These are phyloP conservation scores for Sequoiadendron giganteum DNA, from an alignment of 75 land plant species.

Conservation along the genomic window DNA sequence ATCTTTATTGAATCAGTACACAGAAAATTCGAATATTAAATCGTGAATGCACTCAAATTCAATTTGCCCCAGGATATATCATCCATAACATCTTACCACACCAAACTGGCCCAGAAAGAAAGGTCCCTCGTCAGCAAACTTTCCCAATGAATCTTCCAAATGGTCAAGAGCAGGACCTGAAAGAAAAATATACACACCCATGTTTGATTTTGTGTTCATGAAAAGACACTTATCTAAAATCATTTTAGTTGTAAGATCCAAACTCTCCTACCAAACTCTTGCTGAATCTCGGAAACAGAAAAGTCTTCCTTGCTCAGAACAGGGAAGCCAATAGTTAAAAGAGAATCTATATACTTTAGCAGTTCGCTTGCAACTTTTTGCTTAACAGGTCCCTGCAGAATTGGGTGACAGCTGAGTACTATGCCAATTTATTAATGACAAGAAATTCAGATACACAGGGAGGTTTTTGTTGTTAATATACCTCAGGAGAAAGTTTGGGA, in stretches of 20 bases:
- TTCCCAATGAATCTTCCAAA: conserved; percentile 23
- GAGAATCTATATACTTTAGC: conserved; percentile 35
- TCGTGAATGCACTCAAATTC: no score
- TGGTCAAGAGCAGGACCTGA: conserved; percentile 23
- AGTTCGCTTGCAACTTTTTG: conserved; percentile 63
- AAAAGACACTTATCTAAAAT: background rate
- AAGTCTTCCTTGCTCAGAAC: no score
- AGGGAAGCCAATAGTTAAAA: background rate
- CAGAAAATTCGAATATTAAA: no score
- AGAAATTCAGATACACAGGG: no score
- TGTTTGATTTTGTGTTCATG: background rate
- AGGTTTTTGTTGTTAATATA: conserved; percentile 17
- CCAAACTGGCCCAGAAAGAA: conserved; percentile 20
- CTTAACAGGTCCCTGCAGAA: conserved; percentile 55
- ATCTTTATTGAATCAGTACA: no score
- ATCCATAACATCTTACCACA: conserved; percentile 11
- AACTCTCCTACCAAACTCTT: no score
- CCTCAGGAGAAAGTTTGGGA: conserved; percentile 60
- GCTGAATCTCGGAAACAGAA: no score
- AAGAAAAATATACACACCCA: background rate
- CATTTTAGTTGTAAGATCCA: no score
- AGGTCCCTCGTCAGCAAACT: conserved; percentile 19
- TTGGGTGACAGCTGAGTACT: no score
- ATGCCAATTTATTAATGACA: no score
- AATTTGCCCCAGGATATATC: no score